These are phyloP conservation scores for Sclerotinia spermophila DNA, from an alignment of 2,329 filamentous ascomycete genomes.

Conservation along the genomic window DNA sequence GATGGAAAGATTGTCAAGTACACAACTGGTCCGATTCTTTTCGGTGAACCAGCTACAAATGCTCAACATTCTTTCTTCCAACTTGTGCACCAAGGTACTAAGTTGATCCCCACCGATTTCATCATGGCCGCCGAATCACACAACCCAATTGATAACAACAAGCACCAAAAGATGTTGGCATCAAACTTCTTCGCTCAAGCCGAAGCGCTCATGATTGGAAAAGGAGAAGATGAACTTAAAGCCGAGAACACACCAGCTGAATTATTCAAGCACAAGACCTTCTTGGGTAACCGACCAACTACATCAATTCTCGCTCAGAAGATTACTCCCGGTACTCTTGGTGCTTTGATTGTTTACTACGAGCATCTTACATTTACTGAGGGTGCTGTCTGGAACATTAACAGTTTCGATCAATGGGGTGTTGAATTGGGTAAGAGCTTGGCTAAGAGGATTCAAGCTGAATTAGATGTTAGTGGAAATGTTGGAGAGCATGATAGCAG, in stretches of 20 bases:
- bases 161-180: constrained; percentile 94
- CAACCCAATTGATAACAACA: constrained; percentile 88
- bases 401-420: constrained; percentile 99
- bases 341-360: constrained; percentile 96
- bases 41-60: constrained; percentile 97
- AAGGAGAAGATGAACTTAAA: constrained; percentile 75
- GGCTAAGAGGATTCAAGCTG: constrained; percentile 83
- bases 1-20: constrained; percentile 91
- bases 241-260: constrained; percentile 69
- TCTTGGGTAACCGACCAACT: constrained; percentile 94
- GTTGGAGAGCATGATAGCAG: constrained; percentile 76
- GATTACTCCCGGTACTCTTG: constrained; percentile 91
- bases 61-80: constrained; percentile 99
- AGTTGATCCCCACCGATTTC: constrained; percentile 97
- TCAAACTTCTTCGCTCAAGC: constrained; percentile 90
- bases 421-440: constrained; percentile 96
- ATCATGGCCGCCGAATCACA: constrained; percentile 94
- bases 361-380: constrained; percentile 98
- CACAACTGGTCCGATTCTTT: constrained; percentile 92
- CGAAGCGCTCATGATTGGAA: constrained; percentile 87
- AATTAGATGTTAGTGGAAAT: constrained; percentile 76
- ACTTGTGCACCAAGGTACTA: constrained; percentile 97
- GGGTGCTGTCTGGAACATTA: constrained; percentile 98
- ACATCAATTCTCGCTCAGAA: constrained; percentile 87
- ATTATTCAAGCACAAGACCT: constrained; percentile 97